Conservation (phyloP, 306 rosid species). For the Pyrus communis region DNA sequence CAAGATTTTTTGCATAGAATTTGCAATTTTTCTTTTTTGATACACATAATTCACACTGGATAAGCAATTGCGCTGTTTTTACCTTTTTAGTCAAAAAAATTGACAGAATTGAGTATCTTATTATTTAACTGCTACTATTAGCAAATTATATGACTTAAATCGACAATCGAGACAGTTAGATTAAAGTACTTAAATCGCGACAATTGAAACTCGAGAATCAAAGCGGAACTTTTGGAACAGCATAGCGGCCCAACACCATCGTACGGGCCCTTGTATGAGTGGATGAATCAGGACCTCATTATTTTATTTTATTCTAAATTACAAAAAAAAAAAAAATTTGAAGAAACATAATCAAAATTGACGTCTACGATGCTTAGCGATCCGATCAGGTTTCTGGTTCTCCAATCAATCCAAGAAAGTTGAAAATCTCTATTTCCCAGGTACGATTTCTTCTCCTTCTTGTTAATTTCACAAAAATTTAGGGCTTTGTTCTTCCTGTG, state of each 20-base stretch:
- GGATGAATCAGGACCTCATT: neutral
- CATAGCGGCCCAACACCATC: neutral
- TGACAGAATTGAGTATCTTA: too few species aligned
- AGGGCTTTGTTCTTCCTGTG: neutral
- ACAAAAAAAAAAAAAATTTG: neutral
- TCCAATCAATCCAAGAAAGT: neutral
- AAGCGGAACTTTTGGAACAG: neutral
- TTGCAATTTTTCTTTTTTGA: neutral
- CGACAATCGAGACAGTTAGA: too few species aligned
- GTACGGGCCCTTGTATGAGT: neutral
- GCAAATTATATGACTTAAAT: too few species aligned
- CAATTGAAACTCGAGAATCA: too few species aligned
- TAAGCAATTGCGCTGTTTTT: too few species aligned
- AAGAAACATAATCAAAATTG: neutral
- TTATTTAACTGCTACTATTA: too few species aligned
- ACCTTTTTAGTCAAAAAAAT: too few species aligned
- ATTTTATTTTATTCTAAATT: neutral
- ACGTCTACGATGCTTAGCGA: neutral
- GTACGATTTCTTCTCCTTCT: neutral
- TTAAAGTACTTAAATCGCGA: too few species aligned
- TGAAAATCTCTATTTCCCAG: neutral
- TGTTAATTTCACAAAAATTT: neutral
- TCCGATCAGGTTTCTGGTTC: neutral
- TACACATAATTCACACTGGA: neutral
- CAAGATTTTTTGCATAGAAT: too few species aligned